phyloP scores from a whole-genome alignment of 2,329 filamentous ascomycete species.

The Arachnomyces sp. region DNA sequence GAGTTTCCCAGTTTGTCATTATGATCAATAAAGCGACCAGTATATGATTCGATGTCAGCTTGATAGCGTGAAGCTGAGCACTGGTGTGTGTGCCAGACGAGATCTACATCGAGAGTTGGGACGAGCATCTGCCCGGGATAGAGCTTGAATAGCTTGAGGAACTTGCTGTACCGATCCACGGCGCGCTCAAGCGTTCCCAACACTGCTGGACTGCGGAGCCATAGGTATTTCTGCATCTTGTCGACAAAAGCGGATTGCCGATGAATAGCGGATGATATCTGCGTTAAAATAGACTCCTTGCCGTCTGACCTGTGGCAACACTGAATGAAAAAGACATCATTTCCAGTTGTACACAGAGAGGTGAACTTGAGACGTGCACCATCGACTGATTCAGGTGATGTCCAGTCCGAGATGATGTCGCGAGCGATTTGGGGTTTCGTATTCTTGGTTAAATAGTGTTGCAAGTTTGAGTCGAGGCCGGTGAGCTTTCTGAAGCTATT shows the following conservation, averaged over 20 bases:
- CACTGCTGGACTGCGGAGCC: conserved; percentile 32
- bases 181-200: conserved; percentile 29
- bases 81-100: conserved; percentile 41
- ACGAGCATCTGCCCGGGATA: conserved; percentile 26
- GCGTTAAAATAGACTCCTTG: not conserved
- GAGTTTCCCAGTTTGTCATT: conserved; percentile 30
- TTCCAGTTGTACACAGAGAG: too few species aligned
- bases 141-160: conserved; percentile 27
- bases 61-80: conserved; percentile 25
- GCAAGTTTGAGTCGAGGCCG: too few species aligned
- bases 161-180: conserved; percentile 32
- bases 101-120: conserved; percentile 38
- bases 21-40: conserved; percentile 29
- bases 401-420: too few species aligned
- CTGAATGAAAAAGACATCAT: too few species aligned
- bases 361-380: too few species aligned
- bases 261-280: conserved; percentile 19
- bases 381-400: too few species aligned
- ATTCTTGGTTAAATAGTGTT: too few species aligned
- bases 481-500: too few species aligned
- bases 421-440: too few species aligned
- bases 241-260: conserved; percentile 34
- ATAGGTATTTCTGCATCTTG: conserved; percentile 36
- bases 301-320: not conserved
- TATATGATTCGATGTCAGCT: conserved; percentile 5